Base-by-base conservation (phyloP, 495 filamentous ascomycete species). In the Sabuloglossum arenarium region DNA sequence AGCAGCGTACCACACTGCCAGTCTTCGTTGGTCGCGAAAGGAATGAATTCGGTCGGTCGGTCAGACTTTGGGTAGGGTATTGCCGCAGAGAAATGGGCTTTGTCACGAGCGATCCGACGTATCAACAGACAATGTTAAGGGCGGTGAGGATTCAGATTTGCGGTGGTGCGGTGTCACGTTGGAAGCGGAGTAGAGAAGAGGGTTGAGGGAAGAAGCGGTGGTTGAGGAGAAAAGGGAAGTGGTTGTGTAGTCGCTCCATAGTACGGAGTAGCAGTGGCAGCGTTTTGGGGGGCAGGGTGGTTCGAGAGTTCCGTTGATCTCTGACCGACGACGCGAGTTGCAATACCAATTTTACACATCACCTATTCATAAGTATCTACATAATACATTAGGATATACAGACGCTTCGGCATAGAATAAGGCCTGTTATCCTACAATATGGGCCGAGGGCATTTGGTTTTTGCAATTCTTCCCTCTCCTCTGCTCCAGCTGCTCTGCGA, bases 271-370 rank as follows among this genome's bases (percentile, higher is more conserved):
- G 45, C 45, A 49, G 21, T n/a, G n/a, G n/a, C 16, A 46, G 45
- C 45, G 19, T 28, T 49, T 49, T 49, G 45, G 45, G 45, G 45
- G 45, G 21, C 45, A 49, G 21, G 21, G 45, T 49, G 45, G 45
- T 49, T 49, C 45, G 45, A 49, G 45, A 49, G 42, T 49, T 49
- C 45, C 45, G 45, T 49, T 49, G n/a, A 49, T 49, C 42, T 49
- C 45, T 24, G 8, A 49, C 45, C 25, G 45, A 49, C 21, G 45
- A 49, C 45, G 45, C 45, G 45, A 49, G 45, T 49, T 24, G 21
- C 6, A 14, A 49, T 10, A 2, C 21, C 45, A 49, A 49, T 49
- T 49, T 49, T 39, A 39, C 34, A 49, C 45, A 49, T 49, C 45
- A 49, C n/a, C 21, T 19, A 23, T 6, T 6, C 34, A 9, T 39